These are phyloP conservation scores for Stereocaulon alpinum DNA, from an alignment of 495 filamentous ascomycete genomes.

Conservation along the genomic window DNA sequence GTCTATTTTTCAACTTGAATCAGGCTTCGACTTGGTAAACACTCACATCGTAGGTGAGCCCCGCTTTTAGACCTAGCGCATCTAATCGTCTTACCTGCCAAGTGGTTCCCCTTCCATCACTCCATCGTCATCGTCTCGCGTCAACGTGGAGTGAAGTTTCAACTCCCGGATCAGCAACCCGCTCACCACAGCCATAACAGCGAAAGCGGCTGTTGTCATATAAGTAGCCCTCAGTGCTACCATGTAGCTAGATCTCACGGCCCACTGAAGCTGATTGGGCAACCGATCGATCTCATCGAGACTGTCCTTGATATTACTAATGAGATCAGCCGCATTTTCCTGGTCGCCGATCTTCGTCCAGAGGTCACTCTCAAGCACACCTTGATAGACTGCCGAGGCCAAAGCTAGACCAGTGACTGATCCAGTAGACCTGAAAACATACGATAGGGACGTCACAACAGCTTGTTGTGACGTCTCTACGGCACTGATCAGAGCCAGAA, in stretches of 20 bases:
- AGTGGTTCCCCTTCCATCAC: not conserved
- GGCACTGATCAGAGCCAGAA: conserved; percentile 68
- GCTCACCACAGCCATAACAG: conserved; percentile 38
- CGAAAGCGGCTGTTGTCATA: conserved; percentile 42
- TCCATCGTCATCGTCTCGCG: conserved; percentile 24
- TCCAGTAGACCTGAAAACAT: conserved; percentile 71
- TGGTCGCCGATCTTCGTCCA: conserved; percentile 28
- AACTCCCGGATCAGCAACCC: conserved; percentile 50
- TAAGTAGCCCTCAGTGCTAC: conserved; percentile 57
- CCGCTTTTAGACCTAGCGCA: too few relatives aligned
- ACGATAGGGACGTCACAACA: conserved; percentile 74
- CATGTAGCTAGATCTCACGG: conserved; percentile 51
- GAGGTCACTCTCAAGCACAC: conserved; percentile 32
- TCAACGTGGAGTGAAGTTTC: conserved; percentile 49
- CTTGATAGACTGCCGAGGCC: conserved; percentile 72
- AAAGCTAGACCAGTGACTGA: conserved; percentile 73
- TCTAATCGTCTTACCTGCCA: too few relatives aligned
- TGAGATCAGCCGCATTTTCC: conserved; percentile 47
- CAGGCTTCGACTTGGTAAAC: too few relatives aligned
- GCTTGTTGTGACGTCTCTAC: conserved; percentile 77
- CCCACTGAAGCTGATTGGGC: conserved; percentile 47
- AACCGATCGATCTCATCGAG: conserved; percentile 50
- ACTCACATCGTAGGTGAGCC: too few relatives aligned
- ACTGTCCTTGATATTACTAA: conserved; percentile 47
- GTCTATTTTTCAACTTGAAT: too few relatives aligned